These are phyloP conservation scores for Thalassiosira allenii DNA, from an alignment of 352 stramenopile species.

Conservation along the genomic window DNA sequence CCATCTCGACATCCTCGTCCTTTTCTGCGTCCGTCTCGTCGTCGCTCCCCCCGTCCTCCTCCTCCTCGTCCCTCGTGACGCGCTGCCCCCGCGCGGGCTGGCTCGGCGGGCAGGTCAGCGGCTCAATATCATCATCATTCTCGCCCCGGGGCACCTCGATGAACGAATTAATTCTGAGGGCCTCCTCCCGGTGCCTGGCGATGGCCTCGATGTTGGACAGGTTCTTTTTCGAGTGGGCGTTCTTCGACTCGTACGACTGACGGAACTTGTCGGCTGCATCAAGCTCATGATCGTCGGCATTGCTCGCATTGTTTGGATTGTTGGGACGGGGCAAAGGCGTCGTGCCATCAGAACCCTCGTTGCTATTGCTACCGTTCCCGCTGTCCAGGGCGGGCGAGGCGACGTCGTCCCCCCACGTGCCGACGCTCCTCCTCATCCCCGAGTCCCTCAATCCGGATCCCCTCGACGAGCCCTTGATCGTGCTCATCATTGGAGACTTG, in stretches of 20 bases:
- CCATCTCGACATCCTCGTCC: neutral
- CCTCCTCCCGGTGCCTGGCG: constrained; percentile 14
- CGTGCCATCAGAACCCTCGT: too few relatives aligned
- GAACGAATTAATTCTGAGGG: constrained; percentile 6
- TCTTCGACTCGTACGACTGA: constrained; percentile 41
- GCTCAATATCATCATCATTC: neutral
- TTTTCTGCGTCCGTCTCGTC: neutral
- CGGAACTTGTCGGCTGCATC: constrained; percentile 18
- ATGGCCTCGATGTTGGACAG: constrained; percentile 27
- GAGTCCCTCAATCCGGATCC: too few relatives aligned
- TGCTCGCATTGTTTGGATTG: too few relatives aligned
- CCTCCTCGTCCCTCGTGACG: neutral
- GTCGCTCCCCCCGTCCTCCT: neutral
- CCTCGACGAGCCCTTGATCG: too few relatives aligned
- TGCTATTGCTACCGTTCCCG: too few relatives aligned
- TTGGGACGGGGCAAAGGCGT: too few relatives aligned
- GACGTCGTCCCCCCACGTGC: too few relatives aligned
- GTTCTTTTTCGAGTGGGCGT: constrained; percentile 13
- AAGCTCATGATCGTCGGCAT: neutral
- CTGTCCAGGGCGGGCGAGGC: too few relatives aligned
- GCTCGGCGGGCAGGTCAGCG: neutral
- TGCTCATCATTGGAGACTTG: too few relatives aligned
- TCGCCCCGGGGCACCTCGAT: neutral
- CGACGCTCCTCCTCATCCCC: too few relatives aligned
- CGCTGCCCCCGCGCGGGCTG: neutral